Evolutionary conservation across 73 alveolate genomes (phyloP), one percentile per base, ranked within the genome.

Genomic region (Tetrahymena borealis): DNA sequence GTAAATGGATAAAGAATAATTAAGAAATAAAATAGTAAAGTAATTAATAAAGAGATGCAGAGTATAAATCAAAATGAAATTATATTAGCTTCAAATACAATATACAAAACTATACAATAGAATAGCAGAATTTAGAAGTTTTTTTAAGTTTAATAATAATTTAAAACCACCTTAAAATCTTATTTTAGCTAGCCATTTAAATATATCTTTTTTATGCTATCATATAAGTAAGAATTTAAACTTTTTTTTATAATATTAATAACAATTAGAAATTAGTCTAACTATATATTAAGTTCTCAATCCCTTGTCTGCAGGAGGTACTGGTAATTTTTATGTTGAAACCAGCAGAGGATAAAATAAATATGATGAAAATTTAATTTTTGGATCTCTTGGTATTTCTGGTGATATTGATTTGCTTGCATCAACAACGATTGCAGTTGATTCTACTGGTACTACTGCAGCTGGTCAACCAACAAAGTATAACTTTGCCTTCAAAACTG

Each of bases 281-380:
- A 32, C 90, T 7, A 79, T 93, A 39, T 39, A 93, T 33, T 60
- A 93, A 32, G 85, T 93, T n/a, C 90, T 79, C 11, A 93, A 93
- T 85, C 95, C 95, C 32, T 41, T 92, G 4, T 28, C 37, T 40
- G 91, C 93, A 79, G 95, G 95, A 39, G 95, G 95, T 40, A 93
- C 95, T 33, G 95, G 91, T 39, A 93, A 93, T 93, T 93, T 93
- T 31, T 79, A 79, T 31, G 92, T 93, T 9, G 91, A 92, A 79
- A 93, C 95, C 4, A 85, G 40, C 40, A 79, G 95, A 85, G 60
- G 77, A 10, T 91, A 93, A 93, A 79, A 39, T 91, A 78, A 79
- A 24, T 93, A 93, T 40, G 95, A 93, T 40, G 92, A 79, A 39
- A 93, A 93, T 16, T 33, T 93, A 12, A 93, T 93, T 60, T 93